phyloP scores from a whole-genome alignment of 2,329 filamentous ascomycete species.

The Calonectria henricotiae region DNA sequence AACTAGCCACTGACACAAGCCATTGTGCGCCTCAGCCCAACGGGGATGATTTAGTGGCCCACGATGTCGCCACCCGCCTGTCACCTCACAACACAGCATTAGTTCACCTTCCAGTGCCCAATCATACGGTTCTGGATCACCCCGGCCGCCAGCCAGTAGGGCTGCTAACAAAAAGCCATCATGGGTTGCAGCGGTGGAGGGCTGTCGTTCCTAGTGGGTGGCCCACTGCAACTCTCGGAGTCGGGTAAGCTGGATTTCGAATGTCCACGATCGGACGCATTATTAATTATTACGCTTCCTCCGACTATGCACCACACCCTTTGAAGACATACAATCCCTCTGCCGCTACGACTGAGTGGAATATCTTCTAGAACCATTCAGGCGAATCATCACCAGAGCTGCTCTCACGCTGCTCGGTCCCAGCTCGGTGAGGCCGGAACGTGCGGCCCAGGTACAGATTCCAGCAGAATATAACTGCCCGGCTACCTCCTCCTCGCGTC shows the following conservation, averaged over 20 bases:
- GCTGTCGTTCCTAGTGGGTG: constrained; percentile 1
- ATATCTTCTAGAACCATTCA: background rate
- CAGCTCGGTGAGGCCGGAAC: constrained; percentile 15
- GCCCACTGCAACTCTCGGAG: background rate
- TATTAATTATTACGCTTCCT: constrained; percentile 11
- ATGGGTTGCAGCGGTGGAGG: constrained; percentile 11
- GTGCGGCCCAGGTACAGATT: background rate
- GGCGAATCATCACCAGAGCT: background rate
- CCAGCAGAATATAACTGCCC: constrained; percentile 1
- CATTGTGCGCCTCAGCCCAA: background rate
- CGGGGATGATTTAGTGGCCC: constrained; percentile 4
- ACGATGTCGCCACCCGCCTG: background rate
- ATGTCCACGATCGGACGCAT: constrained; percentile 4
- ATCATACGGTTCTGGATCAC: background rate
- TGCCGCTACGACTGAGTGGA: background rate
- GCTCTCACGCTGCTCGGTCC: background rate
- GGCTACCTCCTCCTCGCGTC: constrained; percentile 11
- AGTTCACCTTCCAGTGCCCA: background rate
- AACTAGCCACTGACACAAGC: background rate
- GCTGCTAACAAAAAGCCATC: background rate
- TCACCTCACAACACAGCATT: background rate
- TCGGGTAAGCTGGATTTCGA: background rate
- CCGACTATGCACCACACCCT: background rate
- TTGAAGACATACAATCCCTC: background rate
- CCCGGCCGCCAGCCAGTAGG: constrained; percentile 6